These are phyloP conservation scores for Cymbopogon citratus DNA, from an alignment of 176 grass and related monocot species.

Conservation along the genomic window DNA sequence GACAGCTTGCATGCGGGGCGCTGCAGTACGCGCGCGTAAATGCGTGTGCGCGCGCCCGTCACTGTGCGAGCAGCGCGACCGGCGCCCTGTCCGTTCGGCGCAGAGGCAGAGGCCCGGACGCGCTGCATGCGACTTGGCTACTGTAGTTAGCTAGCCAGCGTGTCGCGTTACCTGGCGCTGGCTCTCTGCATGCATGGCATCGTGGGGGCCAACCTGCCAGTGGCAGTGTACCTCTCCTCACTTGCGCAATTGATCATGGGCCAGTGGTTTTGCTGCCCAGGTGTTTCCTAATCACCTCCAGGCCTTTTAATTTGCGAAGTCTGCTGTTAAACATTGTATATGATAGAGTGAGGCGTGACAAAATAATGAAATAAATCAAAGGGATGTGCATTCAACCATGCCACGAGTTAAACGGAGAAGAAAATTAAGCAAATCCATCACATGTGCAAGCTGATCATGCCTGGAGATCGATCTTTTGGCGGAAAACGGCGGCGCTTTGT, in stretches of 20 bases:
- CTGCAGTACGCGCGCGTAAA: no score
- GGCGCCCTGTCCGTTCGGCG: not conserved
- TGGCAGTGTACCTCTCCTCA: no score
- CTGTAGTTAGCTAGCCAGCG: not conserved
- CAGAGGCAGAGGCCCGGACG: not conserved
- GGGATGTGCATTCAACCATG: no score
- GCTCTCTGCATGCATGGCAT: not conserved
- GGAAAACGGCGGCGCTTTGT: not conserved
- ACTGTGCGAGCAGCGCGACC: not conserved
- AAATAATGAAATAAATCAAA: no score
- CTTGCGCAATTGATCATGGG: no score
- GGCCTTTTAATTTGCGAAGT: no score
- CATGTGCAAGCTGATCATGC: not conserved
- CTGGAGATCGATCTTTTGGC: not conserved
- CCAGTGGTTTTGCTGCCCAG: no score
- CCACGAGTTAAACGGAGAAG: not conserved
- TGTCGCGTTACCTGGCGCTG: not conserved
- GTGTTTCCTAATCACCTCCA: not conserved
- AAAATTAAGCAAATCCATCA: constrained; percentile 1
- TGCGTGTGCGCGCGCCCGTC: not conserved
- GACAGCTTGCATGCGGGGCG: no score
- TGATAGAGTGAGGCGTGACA: no score
- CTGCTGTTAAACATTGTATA: no score
- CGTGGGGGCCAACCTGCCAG: not conserved
- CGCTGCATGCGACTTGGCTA: not conserved